Evolutionary conservation across 2,329 filamentous ascomycete genomes (phyloP).

Genomic region (Phyllosticta ampelicida): DNA sequence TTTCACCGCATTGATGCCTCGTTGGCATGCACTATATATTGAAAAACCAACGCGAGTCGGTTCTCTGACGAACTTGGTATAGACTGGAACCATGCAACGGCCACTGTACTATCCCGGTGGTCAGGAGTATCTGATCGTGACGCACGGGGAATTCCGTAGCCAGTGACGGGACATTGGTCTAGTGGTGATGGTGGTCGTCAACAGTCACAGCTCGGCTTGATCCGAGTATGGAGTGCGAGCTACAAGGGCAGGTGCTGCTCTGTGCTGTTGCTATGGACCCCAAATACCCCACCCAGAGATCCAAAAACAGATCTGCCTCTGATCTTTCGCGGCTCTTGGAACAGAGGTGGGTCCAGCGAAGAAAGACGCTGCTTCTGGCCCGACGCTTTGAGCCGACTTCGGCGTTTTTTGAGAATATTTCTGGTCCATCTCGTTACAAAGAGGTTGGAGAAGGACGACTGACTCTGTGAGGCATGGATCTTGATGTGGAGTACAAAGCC

Average conservation of each 20-base stretch:
- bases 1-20: neutral
- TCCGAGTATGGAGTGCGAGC: neutral
- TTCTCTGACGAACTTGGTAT: neutral
- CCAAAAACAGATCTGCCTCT: slow-evolving; percentile 6
- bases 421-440: neutral
- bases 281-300: slow-evolving; percentile 1
- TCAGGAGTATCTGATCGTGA: neutral
- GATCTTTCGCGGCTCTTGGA: slow-evolving; percentile 1
- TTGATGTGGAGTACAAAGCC: neutral
- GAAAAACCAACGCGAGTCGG: neutral
- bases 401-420: neutral
- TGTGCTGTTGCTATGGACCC: neutral
- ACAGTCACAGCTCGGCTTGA: neutral
- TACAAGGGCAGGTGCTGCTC: slow-evolving; percentile 3
- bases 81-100: neutral
- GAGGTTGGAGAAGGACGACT: neutral
- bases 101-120: neutral
- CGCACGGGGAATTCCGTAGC: neutral
- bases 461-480: neutral
- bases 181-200: neutral
- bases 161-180: neutral
- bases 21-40: neutral
- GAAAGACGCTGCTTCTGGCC: neutral
- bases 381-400: neutral
- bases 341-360: neutral